Base-by-base conservation (phyloP, 2,329 filamentous ascomycete genomes). In the Laburnicola sp. region DNA sequence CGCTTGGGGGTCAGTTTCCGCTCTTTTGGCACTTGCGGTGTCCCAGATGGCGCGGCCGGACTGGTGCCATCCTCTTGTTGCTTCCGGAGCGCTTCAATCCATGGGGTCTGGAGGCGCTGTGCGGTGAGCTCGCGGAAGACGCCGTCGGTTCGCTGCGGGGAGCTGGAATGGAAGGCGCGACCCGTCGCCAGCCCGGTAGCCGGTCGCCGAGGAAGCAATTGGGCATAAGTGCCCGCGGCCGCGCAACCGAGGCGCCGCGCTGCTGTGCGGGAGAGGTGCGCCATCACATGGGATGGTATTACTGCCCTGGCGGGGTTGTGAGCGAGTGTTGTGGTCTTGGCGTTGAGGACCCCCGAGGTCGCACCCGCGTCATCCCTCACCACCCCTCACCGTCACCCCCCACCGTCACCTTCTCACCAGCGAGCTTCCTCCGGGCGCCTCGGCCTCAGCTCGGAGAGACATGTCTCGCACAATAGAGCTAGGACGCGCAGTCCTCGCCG, bases 71-170 rank as follows among this genome's bases (percentile, higher is more conserved):
- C 68, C 46, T 65, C 60, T 50, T 81, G 78, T 58, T 81, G 79
- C 57, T 80, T 76, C 21, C 76, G 77, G 42, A 87, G 74, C 0
- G 86, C 86, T 59, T 88, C 83, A 35, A 88, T 80, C 83, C 86
- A 88, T 26, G 86, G 85, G n/a, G 80, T 86, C 53, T 82, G 82
- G 6, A 86, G 66, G 8, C 70, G 59, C 61, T 67, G 66, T 7
- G 60, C 60, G 10, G 70, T 73, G 45, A 86, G 72, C 46, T 80
- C 82, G 41, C 76, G 74, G 62, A 84, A 85, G n/a, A 86, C 82
- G 2, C 83, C 83, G 71, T 85, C 82, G 11, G 80, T 83, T 11
- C 50, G 59, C 34, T 53, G 63, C 10, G 35, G 11, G 6, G 53
- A 39, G 57, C 59, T 70, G 48, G 59, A 56, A 36, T 65, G 68